Conservation (phyloP, 768 basidiomycete species). For the Auriscalpium orientale region DNA sequence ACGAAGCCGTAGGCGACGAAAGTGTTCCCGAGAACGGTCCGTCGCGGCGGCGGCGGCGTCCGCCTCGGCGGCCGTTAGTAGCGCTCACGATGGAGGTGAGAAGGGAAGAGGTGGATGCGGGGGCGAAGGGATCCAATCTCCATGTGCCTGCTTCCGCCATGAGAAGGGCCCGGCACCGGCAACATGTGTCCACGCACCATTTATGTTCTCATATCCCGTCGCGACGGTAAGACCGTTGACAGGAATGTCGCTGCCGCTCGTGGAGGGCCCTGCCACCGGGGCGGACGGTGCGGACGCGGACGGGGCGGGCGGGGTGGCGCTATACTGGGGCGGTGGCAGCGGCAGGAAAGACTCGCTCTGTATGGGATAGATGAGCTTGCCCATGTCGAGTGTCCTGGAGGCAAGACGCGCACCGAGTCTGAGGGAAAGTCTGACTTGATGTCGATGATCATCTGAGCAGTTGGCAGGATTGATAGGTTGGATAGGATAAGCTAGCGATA, state of each 20-base stretch:
- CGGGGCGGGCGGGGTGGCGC: background rate
- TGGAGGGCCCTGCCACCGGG: background rate
- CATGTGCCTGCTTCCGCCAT: constrained; percentile 5
- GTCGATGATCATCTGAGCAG: no score
- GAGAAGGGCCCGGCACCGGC: background rate
- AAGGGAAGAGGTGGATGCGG: background rate
- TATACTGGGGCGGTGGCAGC: no score
- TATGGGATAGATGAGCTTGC: no score
- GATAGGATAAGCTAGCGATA: no score
- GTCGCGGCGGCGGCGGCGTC: background rate
- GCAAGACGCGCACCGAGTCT: no score
- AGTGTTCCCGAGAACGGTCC: background rate
- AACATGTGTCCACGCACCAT: constrained; percentile 1
- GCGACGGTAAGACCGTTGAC: constrained; percentile 7
- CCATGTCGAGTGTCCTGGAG: no score
- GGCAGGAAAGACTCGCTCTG: no score
- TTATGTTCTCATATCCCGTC: background rate
- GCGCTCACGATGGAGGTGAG: constrained; percentile 5
- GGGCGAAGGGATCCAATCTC: constrained; percentile 7
- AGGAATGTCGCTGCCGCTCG: background rate
- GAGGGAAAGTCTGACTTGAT: no score
- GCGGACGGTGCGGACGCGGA: background rate
- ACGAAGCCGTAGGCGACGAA: constrained; percentile 1
- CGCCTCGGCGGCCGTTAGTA: background rate
- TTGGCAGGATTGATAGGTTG: no score